Evolutionary conservation across 306 rosid genomes (phyloP).

Genomic region (Prosopis cineraria): DNA sequence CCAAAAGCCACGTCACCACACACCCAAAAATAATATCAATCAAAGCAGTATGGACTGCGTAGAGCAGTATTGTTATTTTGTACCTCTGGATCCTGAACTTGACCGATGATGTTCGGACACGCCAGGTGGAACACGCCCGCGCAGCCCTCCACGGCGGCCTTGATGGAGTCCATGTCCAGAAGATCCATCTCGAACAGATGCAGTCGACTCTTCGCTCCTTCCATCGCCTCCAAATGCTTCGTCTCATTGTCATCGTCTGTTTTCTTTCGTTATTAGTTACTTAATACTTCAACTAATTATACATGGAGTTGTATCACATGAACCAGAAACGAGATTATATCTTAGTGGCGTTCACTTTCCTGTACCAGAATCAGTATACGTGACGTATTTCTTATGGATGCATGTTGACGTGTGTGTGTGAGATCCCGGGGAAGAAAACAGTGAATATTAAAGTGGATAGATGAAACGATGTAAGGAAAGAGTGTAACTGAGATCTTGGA

Average conservation of each 20-base stretch:
- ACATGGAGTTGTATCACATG: not conserved
- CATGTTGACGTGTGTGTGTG: no score
- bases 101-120: slow-evolving; percentile 74
- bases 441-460: no score
- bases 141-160: slow-evolving; percentile 62
- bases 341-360: not conserved
- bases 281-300: slow-evolving; percentile 1
- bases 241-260: slow-evolving; percentile 73
- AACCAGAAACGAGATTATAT: not conserved
- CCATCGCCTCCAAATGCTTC: slow-evolving; percentile 69
- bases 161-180: slow-evolving; percentile 62
- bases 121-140: slow-evolving; percentile 86
- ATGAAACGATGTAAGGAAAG: not conserved
- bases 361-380: not conserved
- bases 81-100: slow-evolving; percentile 78
- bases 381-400: not conserved
- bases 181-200: slow-evolving; percentile 77
- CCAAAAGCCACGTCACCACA: not conserved
- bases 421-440: no score
- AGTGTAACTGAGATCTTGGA: slow-evolving; percentile 63
- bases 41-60: not conserved
- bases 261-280: not conserved
- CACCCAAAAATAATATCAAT: not conserved
- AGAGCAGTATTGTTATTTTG: not conserved
- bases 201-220: slow-evolving; percentile 57